These are phyloP conservation scores for Cystofilobasidium capitatum DNA, from an alignment of 768 basidiomycete genomes.

Conservation along the genomic window DNA sequence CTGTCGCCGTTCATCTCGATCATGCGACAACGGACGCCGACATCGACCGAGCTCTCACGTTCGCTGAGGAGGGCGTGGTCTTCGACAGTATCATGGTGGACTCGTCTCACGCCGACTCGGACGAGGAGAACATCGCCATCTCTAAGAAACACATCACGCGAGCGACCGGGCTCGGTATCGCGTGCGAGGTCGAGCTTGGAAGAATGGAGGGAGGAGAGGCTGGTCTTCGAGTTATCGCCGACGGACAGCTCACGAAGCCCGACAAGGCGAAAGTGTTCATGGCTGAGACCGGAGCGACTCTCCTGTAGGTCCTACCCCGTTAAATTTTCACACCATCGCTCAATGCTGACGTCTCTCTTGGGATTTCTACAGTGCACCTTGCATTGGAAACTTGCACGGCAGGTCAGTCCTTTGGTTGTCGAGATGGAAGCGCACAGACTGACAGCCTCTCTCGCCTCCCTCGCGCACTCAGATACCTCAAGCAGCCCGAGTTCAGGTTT, in stretches of 20 bases:
- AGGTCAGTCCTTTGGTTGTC: background rate
- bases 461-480: slow-evolving; percentile 31
- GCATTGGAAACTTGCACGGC: background rate
- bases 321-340: slow-evolving; percentile 23
- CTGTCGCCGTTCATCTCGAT: slow-evolving; percentile 39
- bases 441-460: background rate
- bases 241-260: slow-evolving; percentile 39
- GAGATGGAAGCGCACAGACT: background rate
- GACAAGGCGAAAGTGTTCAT: slow-evolving; percentile 39
- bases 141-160: slow-evolving; percentile 34
- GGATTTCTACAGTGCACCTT: background rate
- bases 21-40: slow-evolving; percentile 39
- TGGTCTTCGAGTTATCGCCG: slow-evolving; percentile 35
- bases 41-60: slow-evolving; percentile 38
- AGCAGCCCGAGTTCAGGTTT: slow-evolving; percentile 35
- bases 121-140: slow-evolving; percentile 38
- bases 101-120: slow-evolving; percentile 38
- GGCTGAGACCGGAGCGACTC: slow-evolving; percentile 38
- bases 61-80: slow-evolving; percentile 40
- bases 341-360: background rate
- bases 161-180: slow-evolving; percentile 37
- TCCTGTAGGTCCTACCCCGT: slow-evolving; percentile 39
- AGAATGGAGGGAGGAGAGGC: slow-evolving; percentile 31
- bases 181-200: slow-evolving; percentile 41
- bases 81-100: slow-evolving; percentile 43